Evolutionary conservation across 805 yeast species (phyloP), one percentile per base, ranked within the genome.

Genomic region (Candida easanensis): DNA sequence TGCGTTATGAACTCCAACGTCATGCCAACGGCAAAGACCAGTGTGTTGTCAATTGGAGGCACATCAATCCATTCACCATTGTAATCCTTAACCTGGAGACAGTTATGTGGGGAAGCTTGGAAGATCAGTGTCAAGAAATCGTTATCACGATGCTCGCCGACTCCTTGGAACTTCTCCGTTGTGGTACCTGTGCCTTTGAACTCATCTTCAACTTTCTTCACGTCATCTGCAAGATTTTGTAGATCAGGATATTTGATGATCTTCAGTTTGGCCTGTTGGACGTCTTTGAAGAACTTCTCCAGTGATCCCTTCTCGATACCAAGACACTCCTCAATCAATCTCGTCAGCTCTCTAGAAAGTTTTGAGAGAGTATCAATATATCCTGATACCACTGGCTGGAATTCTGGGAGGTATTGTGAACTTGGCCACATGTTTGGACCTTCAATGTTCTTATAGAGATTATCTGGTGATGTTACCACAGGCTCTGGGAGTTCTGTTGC

Each of bases 71-170:
- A 74, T 10, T 71, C 52, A 5, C 79, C 78, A 38, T 65, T 60
- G 56, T 68, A 71, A 44, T 68, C 69, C 48, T 73, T 74, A 11
- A 73, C 77, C 47, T 73, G 75, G 25, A 74, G 57, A 7, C 74
- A 68, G 4, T 56, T 60, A 43, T 72, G 77, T 14, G 60, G 64
- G 1, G 76, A 65, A 10, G 79, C 84, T 53, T 81, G 85, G 50
- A 71, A 75, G 11, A 82, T 77, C 55, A 70, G 77, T 0, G 86
- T 80, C 22, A 81, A 54, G 53, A 81, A 67, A 42, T 79, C 84
- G 4, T 81, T 76, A 53, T 83, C 89, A 44, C 84, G 71, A 54
- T 82, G 88, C 3, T 84, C 61, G 7, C 59, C 56, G 17, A 57
- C 64, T 15, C 58, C 57, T 51, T 73, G 77, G 2, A 36, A 18